Conservation (phyloP, 148 eudicot genomes). For the Bassia scoparia region DNA sequence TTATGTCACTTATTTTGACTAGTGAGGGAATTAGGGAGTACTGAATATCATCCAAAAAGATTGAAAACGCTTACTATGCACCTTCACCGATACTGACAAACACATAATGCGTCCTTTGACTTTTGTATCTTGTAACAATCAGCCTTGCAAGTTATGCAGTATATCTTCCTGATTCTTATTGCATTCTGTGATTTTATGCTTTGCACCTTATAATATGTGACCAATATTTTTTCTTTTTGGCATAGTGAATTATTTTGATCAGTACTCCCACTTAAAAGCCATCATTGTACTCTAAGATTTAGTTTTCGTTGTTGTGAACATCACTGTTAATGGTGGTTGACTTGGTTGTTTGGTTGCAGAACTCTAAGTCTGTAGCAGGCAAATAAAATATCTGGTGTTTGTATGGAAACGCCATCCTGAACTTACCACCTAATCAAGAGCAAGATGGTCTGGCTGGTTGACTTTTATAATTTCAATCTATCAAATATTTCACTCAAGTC, state of each 20-base stretch:
- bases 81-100: too few species aligned
- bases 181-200: not conserved
- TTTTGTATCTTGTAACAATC: not conserved
- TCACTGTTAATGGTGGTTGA: slow-evolving; percentile 9
- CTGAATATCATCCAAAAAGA: not conserved
- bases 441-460: slow-evolving; percentile 90
- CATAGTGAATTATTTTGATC: not conserved
- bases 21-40: too few species aligned
- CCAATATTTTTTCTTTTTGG: not conserved
- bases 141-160: not conserved
- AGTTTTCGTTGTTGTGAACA: too few species aligned
- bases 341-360: slow-evolving; percentile 47
- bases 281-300: not conserved
- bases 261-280: not conserved
- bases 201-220: not conserved
- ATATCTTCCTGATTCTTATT: too few species aligned
- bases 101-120: too few species aligned
- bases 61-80: not conserved
- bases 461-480: slow-evolving; percentile 66
- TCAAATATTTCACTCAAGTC: slow-evolving; percentile 59
- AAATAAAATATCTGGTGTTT: slow-evolving; percentile 73
- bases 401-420: slow-evolving; percentile 82
- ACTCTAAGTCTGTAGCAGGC: slow-evolving; percentile 62
- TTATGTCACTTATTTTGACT: too few species aligned
- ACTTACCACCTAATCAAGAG: slow-evolving; percentile 68